Base-by-base conservation (phyloP, 257 asterid species). In the Solanum chiquidenum region DNA sequence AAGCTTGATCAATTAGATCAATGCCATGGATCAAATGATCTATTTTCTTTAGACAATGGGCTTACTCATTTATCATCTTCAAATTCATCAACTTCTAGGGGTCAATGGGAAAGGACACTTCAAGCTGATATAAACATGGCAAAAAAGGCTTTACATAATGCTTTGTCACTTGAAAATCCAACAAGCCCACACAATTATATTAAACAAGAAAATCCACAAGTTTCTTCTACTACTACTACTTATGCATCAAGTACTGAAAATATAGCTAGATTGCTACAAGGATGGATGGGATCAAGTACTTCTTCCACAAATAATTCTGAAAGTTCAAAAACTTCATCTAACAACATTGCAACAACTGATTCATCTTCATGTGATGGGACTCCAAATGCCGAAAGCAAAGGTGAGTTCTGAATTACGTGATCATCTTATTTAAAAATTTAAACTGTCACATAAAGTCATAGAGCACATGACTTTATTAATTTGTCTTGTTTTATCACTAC, bases 211-310 rank as follows among this genome's bases (percentile, higher is more conserved):
- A 83, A 89, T 23, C 76, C 46, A 87, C 89, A 20, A 74, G 66
- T 37, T 87, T 62, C 86, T 7, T 85, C 49, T 85, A n/a, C 91
- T 80, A 21, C 91, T 52, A 49, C 58, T 0, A 12, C 1, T 5
- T 97, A 97, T 25, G 99, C 98, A n/a, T 96, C 98, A 14, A 95
- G 95, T 90, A 92, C 98, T 1, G 98, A 94, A 23, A 97, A 97
- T 38, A 97, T 97, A 3, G 95, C 98, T 1, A 91, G 91, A 88
- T 80, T 97, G 89, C 94, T 97, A 1, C 92, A 95, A 85, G 92
- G 86, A 2, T 97, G 99, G 99, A 92, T 66, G 87, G 90, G 88
- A 40, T 40, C 60, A 40, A n/a, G 12, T 82, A 46, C 20, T 46
- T 88, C 90, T 25, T 38, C 75, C 2, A 91, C 88, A 10, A 90